Evolutionary conservation across 257 asterid genomes (phyloP), one percentile per base, ranked within the genome.

Genomic region (Ballota nigra): DNA sequence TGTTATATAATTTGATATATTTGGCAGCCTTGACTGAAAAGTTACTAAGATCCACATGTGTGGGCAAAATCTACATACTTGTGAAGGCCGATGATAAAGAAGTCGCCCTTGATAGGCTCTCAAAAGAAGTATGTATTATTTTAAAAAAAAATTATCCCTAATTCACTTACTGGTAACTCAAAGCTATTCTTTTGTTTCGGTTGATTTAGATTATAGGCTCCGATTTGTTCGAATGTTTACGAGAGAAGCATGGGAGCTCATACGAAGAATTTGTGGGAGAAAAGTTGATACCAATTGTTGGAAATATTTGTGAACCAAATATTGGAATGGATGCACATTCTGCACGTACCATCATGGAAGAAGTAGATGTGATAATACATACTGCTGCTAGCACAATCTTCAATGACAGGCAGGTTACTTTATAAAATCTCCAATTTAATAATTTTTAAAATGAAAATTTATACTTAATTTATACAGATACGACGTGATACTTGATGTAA

Each of bases 361-460:
- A 83, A 8, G 82, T 79, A 3, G 85, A 86, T 45, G 76, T 86
- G 2, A 83, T 86, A 3, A 29, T 86, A 1, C 66, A 72, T 9
- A 79, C 86, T 26, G 91, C 91, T 13, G 88, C 88, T 1, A 75
- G 68, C 83, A 86, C 88, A 13, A 75, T 76, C 11, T 77, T 86
- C 13, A 69, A 83, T 38, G 86, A 81, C 55, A 86, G 91, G 83
- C 55, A 86, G 91, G 88, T 86, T 63, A 43, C 15, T 29, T 28
- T 38, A 38, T 11, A 38, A 38, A 38, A 38, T 12, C 43, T 38
- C 11, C 43, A 38, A 40, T 40, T 40, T 38, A 38, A 38, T 40
- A 40, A 6, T 31, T 10, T 40, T 7, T 36, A n/a, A 38, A 38
- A 8, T 1, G 8, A 7, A 38, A 6, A 36, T 38, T 8, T 41